Percentiles rank a stretch among this genome's conserved stretches.
Evolutionary conservation across 805 yeast species (phyloP).

Genomic region (Wickerhamiella azyma): DNA sequence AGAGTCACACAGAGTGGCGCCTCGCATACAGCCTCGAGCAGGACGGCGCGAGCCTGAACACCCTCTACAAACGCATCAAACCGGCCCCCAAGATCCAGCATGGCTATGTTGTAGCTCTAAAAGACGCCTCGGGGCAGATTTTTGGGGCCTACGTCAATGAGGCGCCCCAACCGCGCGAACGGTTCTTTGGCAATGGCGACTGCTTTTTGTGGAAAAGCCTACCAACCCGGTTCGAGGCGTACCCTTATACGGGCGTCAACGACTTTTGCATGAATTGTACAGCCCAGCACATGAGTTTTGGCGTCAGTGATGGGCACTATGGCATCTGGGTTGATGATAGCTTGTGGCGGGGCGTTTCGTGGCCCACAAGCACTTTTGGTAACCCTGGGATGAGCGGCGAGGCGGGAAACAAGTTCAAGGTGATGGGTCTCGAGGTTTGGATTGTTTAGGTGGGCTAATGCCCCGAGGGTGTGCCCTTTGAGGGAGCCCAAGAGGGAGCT

Average conservation of each 20-base stretch:
- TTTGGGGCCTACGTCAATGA: conserved; percentile 75
- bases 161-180: conserved; percentile 53
- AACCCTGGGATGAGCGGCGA: conserved; percentile 62
- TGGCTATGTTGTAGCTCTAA: conserved; percentile 65
- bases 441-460: too few species aligned
- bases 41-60: conserved; percentile 75
- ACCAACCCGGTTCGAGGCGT: conserved; percentile 51
- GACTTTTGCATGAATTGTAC: conserved; percentile 78
- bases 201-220: conserved; percentile 84
- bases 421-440: conserved; percentile 79
- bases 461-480: too few species aligned
- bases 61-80: conserved; percentile 48
- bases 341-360: conserved; percentile 62
- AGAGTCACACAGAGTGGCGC: conserved; percentile 64
- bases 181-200: conserved; percentile 88
- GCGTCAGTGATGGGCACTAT: conserved; percentile 86
- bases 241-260: conserved; percentile 76
- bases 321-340: conserved; percentile 80
- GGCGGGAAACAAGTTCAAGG: conserved; percentile 47
- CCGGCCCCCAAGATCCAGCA: conserved; percentile 24
- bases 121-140: conserved; percentile 46
- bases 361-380: conserved; percentile 72
- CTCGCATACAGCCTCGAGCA: conserved; percentile 77
- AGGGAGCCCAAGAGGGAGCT: too few species aligned
- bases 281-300: conserved; percentile 62